These are phyloP conservation scores for Phylloporus arenicola DNA, from an alignment of 768 basidiomycete genomes.

Conservation along the genomic window DNA sequence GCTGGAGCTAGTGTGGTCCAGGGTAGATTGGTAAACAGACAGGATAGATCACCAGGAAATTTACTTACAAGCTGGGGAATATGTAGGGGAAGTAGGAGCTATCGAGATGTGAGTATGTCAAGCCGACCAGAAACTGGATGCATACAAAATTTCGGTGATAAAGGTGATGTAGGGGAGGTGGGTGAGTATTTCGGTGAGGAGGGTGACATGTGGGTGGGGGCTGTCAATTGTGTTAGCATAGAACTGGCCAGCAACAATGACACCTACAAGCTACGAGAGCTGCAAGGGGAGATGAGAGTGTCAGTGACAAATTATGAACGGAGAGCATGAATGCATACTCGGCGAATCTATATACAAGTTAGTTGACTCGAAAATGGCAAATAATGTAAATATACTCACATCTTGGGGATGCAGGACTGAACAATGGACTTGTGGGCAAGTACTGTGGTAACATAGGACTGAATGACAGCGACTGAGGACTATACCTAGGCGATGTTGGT, in stretches of 20 bases:
- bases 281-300: not conserved
- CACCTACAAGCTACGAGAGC: constrained; percentile 59
- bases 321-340: constrained; percentile 47
- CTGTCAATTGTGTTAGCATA: constrained; percentile 31
- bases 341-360: constrained; percentile 57
- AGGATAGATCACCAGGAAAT: not conserved
- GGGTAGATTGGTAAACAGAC: constrained; percentile 4
- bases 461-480: constrained; percentile 86
- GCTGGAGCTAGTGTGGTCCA: constrained; percentile 55
- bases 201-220: constrained; percentile 79
- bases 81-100: constrained; percentile 34
- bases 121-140: constrained; percentile 2
- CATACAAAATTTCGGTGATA: constrained; percentile 91
- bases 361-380: not conserved
- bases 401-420: constrained; percentile 89
- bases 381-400: constrained; percentile 45
- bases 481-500: constrained; percentile 78
- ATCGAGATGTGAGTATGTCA: constrained; percentile 11
- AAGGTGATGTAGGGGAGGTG: constrained; percentile 86
- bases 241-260: not conserved
- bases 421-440: constrained; percentile 85
- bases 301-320: constrained; percentile 21
- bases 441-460: constrained; percentile 87
- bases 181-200: constrained; percentile 92
- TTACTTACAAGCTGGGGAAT: constrained; percentile 82